phyloP scores from a whole-genome alignment of 1,284 basidiomycete species.

The Cutaneotrichosporon sp. region DNA sequence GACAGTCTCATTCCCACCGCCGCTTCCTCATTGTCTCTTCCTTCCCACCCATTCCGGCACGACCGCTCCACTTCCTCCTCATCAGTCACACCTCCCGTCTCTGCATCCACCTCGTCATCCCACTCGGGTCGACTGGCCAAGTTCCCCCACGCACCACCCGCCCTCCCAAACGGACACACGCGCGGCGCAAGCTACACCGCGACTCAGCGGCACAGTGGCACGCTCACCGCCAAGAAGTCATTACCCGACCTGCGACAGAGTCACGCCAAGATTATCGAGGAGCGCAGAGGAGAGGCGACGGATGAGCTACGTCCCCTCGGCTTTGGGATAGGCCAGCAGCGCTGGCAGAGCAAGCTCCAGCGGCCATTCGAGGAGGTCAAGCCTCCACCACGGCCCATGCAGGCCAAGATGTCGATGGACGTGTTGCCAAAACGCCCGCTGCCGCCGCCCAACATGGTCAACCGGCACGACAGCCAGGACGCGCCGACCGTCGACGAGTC shows the following conservation, averaged over 20 bases:
- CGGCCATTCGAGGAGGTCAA: slow-evolving; percentile 16
- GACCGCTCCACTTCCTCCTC: slow-evolving; percentile 23
- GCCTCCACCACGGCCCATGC: slow-evolving; percentile 15
- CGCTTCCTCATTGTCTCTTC: slow-evolving; percentile 22
- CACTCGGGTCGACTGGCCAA: slow-evolving; percentile 34
- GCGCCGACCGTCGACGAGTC: slow-evolving; percentile 64
- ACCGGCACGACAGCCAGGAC: slow-evolving; percentile 26
- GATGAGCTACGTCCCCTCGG: slow-evolving; percentile 36
- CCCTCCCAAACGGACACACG: slow-evolving; percentile 30
- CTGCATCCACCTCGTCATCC: slow-evolving; percentile 43
- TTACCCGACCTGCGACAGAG: slow-evolving; percentile 77
- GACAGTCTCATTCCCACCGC: slow-evolving; percentile 29
- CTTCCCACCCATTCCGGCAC: slow-evolving; percentile 17
- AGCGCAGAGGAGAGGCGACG: slow-evolving; percentile 36
- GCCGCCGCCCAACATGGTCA: slow-evolving; percentile 10
- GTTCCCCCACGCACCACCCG: slow-evolving; percentile 16
- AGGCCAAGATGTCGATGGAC: slow-evolving; percentile 33
- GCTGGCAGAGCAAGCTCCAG: slow-evolving; percentile 11
- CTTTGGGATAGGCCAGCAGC: slow-evolving; percentile 29
- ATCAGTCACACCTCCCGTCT: slow-evolving; percentile 26
- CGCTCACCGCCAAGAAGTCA: slow-evolving; percentile 72
- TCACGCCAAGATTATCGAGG: slow-evolving; percentile 57
- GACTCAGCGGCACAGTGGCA: slow-evolving; percentile 47
- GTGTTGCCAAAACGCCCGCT: slow-evolving; percentile 11
- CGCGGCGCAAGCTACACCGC: slow-evolving; percentile 50